A percentile compares a stretch with the other conserved stretches of the same genome.
These are phyloP conservation scores for Leccinum truebloodii DNA, from an alignment of 768 basidiomycete genomes.

Conservation along the genomic window DNA sequence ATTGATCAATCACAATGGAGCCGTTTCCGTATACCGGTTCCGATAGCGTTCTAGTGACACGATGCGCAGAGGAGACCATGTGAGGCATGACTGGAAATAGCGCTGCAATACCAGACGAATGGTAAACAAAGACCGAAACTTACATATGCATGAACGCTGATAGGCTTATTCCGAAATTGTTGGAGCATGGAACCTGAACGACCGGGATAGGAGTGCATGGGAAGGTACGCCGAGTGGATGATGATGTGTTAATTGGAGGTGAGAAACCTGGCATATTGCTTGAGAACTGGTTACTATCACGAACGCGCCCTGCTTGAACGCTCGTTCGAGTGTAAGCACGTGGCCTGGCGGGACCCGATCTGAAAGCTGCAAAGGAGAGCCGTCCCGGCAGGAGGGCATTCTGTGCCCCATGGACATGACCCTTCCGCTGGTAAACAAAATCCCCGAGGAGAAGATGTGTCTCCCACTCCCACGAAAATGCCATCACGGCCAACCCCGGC, in stretches of 20 bases:
- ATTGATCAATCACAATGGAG: neutral
- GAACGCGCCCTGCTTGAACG: neutral
- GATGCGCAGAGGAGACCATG: conserved; percentile 7
- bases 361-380: neutral
- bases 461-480: neutral
- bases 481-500: neutral
- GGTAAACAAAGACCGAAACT: conserved; percentile 2
- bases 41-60: conserved; percentile 8
- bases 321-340: neutral
- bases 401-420: neutral
- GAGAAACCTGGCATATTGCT: conserved; percentile 15
- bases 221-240: conserved; percentile 8
- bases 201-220: conserved; percentile 7
- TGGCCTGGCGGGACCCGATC: neutral
- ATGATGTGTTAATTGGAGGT: conserved; percentile 5
- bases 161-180: conserved; percentile 8
- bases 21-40: conserved; percentile 7
- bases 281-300: conserved; percentile 12
- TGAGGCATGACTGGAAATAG: conserved; percentile 15
- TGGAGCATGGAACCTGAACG: neutral
- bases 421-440: neutral
- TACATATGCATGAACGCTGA: conserved; percentile 22
- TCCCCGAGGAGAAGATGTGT: neutral
- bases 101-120: neutral
- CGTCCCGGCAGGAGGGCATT: neutral